Conservation (phyloP, 495 filamentous ascomycete species). For the Sporormia fimetaria region DNA sequence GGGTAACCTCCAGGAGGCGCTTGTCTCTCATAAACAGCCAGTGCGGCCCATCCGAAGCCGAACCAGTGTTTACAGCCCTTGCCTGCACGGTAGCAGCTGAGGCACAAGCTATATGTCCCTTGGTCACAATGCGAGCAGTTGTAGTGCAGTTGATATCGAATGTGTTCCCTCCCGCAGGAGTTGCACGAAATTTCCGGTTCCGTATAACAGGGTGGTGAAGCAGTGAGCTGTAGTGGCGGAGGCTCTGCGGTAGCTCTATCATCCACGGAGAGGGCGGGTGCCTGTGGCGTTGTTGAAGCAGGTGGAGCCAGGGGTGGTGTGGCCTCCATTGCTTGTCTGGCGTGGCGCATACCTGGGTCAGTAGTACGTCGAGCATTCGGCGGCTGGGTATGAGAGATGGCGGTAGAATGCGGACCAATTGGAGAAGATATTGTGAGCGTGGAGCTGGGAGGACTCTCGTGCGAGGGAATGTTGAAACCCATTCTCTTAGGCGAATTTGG, state of each 20-base stretch:
- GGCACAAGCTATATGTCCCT: constrained; percentile 66
- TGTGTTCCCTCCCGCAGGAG: constrained; percentile 50
- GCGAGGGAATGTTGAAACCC: constrained; percentile 15
- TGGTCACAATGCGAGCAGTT: constrained; percentile 56
- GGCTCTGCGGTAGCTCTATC: constrained; percentile 15
- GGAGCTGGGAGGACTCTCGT: constrained; percentile 15
- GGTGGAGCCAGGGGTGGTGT: constrained; percentile 8
- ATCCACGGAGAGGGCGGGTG: constrained; percentile 9
- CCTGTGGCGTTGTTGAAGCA: constrained; percentile 9
- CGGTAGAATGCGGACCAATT: neutral
- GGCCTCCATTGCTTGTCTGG: constrained; percentile 8
- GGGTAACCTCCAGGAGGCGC: constrained; percentile 37
- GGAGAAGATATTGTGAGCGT: constrained; percentile 10
- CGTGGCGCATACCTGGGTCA: constrained; percentile 12
- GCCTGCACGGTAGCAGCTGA: constrained; percentile 62
- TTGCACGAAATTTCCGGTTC: constrained; percentile 67
- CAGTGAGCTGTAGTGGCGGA: constrained; percentile 25
- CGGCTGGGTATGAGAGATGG: neutral
- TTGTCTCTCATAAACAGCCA: constrained; percentile 42
- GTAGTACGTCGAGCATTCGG: constrained; percentile 18
- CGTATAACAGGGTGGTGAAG: constrained; percentile 40
- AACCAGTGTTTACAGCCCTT: constrained; percentile 68
- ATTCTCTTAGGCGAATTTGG: constrained; percentile 19
- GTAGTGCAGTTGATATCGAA: constrained; percentile 74
- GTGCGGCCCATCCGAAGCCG: constrained; percentile 58